A percentile compares a stretch with the other conserved stretches of the same genome.
Conservation (phyloP, 345 rosid species). For the Aquilaria sinensis region DNA sequence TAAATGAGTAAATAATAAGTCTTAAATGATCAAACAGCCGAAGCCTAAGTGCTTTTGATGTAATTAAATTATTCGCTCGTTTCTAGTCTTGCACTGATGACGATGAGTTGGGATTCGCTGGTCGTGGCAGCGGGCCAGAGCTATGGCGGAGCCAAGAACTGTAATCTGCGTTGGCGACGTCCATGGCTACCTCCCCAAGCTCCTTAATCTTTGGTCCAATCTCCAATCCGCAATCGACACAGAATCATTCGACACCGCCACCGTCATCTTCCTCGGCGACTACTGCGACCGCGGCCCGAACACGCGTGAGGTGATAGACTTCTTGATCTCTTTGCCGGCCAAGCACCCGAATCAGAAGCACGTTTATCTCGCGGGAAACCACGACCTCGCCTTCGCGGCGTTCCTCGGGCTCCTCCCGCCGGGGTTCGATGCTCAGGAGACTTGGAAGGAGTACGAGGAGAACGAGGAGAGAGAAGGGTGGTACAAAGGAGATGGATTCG, state of each 20-base stretch:
- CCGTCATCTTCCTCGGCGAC: constrained; percentile 78
- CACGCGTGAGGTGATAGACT: constrained; percentile 55
- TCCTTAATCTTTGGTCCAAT: constrained; percentile 64
- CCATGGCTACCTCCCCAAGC: constrained; percentile 63
- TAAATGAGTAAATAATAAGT: too few relatives aligned
- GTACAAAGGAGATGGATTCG: constrained; percentile 59
- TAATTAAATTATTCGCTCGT: too few relatives aligned
- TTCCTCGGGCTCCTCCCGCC: constrained; percentile 53
- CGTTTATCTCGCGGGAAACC: constrained; percentile 65
- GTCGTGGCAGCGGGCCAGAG: too few relatives aligned
- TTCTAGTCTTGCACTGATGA: too few relatives aligned
- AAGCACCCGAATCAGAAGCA: constrained; percentile 53
- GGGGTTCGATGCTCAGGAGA: constrained; percentile 43
- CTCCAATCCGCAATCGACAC: constrained; percentile 40
- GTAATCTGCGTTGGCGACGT: constrained; percentile 76
- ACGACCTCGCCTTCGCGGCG: constrained; percentile 71
- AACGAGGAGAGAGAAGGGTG: constrained; percentile 75
- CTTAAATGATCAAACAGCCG: too few relatives aligned
- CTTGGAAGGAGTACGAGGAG: constrained; percentile 51
- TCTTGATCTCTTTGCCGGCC: constrained; percentile 42
- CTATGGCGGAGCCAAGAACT: constrained; percentile 26
- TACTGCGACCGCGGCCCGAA: constrained; percentile 88
- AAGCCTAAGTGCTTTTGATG: too few relatives aligned
- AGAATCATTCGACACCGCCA: constrained; percentile 47
- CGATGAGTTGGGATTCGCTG: too few relatives aligned